Conservation (phyloP, 2,329 filamentous ascomycete species). For the Cytospora paraplurivora region DNA sequence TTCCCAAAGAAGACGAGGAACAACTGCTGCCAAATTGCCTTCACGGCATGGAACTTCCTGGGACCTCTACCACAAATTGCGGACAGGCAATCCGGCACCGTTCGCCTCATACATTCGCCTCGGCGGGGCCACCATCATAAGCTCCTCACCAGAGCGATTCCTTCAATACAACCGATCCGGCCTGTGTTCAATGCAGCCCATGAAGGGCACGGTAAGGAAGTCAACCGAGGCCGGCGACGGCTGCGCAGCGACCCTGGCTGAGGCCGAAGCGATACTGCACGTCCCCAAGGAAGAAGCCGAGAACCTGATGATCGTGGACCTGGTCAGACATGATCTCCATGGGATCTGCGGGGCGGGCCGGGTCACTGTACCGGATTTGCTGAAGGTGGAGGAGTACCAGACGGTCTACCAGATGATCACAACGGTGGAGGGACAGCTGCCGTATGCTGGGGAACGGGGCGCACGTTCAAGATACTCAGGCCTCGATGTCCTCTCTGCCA, state of each 20-base stretch:
- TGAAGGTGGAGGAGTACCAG: constrained; percentile 87
- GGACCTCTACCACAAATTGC: constrained; percentile 72
- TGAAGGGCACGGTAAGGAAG: constrained; percentile 96
- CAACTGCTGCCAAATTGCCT: constrained; percentile 19
- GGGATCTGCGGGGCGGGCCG: constrained; percentile 75
- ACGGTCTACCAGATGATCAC: constrained; percentile 92
- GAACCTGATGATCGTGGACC: constrained; percentile 96
- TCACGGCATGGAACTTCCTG: constrained; percentile 51
- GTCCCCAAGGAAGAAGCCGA: constrained; percentile 90
- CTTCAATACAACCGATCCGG: constrained; percentile 60
- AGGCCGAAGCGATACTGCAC: constrained; percentile 72
- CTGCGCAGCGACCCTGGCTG: constrained; percentile 56
- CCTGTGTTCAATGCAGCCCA: constrained; percentile 79
- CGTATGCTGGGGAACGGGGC: constrained; percentile 30
- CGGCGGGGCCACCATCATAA: constrained; percentile 69
- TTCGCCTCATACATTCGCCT: constrained; percentile 83
- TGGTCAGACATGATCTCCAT: constrained; percentile 92
- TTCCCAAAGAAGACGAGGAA: constrained; percentile 23
- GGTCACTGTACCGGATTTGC: constrained; percentile 75
- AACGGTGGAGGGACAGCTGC: constrained; percentile 73
- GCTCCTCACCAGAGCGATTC: constrained; percentile 88
- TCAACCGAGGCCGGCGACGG: constrained; percentile 50
- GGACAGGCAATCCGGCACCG: constrained; percentile 74
- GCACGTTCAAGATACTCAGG: constrained; percentile 54
- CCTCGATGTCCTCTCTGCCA: constrained; percentile 74